Conservation (phyloP, 345 rosid species). For the Arabis alpina region DNA sequence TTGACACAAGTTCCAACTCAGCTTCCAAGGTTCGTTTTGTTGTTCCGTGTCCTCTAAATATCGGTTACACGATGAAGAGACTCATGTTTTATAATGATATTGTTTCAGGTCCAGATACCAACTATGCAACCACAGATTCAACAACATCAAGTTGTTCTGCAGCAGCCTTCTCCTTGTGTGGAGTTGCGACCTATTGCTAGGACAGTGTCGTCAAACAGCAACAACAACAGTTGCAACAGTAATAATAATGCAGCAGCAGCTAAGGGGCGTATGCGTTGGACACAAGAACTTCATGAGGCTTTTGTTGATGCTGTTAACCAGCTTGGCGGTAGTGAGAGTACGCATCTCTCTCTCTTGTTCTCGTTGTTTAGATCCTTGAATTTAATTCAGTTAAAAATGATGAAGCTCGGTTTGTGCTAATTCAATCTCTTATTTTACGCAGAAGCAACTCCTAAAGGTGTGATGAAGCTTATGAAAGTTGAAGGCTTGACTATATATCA, state of each 20-base stretch:
- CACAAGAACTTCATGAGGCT: conserved; percentile 87
- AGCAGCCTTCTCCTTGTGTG: conserved; percentile 54
- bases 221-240: conserved; percentile 16
- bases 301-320: conserved; percentile 88
- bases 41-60: background rate
- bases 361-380: background rate
- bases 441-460: conserved; percentile 97
- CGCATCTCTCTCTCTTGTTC: conserved; percentile 29
- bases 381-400: background rate
- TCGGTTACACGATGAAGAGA: background rate
- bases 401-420: conserved; percentile 36
- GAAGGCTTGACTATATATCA: conserved; percentile 88
- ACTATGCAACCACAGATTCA: conserved; percentile 46
- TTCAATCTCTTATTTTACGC: conserved; percentile 35
- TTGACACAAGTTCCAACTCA: conserved; percentile 51
- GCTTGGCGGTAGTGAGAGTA: conserved; percentile 88
- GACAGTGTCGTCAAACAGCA: conserved; percentile 52
- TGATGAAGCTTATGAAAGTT: conserved; percentile 86
- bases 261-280: conserved; percentile 96
- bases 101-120: conserved; percentile 55
- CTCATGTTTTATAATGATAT: conserved; percentile 6
- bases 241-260: conserved; percentile 58
- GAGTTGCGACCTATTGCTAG: conserved; percentile 52
- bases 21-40: conserved; percentile 65
- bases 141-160: conserved; percentile 52